A percentile compares a stretch with the other conserved stretches of the same genome.
Evolutionary conservation across 805 yeast species (phyloP).

Genomic region (Barnettozyma wickerhamii): DNA sequence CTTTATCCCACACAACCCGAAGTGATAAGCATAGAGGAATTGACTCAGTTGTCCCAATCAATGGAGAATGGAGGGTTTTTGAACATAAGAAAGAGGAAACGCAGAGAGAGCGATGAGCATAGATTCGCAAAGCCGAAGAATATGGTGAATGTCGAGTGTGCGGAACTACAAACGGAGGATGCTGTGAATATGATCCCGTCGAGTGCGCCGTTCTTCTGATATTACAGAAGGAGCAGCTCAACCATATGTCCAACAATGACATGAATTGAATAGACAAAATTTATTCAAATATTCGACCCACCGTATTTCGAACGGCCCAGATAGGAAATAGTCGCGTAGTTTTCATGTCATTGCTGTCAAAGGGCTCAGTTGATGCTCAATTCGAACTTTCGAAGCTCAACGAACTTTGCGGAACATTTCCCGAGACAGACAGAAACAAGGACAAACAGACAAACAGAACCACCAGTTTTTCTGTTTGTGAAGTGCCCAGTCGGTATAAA

Average conservation of each 20-base stretch:
- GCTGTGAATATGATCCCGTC: constrained; percentile 10
- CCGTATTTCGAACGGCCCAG: background rate
- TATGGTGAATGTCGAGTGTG: too few species aligned
- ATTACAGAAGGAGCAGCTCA: too few species aligned
- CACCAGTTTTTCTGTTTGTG: too few species aligned
- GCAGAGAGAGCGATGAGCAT: background rate
- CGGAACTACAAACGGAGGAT: too few species aligned
- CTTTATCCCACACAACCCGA: constrained; percentile 27
- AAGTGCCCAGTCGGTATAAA: too few species aligned
- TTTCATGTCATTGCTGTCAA: background rate
- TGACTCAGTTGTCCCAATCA: constrained; percentile 16
- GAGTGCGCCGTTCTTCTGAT: constrained; percentile 10
- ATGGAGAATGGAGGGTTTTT: background rate
- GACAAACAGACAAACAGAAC: background rate
- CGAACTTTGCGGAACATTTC: background rate
- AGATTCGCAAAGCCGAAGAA: background rate
- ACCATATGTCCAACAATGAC: too few species aligned
- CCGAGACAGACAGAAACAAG: background rate
- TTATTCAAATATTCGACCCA: background rate
- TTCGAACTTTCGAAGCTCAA: background rate
- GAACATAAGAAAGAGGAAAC: background rate
- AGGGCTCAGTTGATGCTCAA: background rate
- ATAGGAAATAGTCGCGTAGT: too few species aligned
- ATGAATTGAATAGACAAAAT: background rate
- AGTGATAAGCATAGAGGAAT: constrained; percentile 13